These are phyloP conservation scores for Pleomassaria siparia DNA, from an alignment of 2,329 filamentous ascomycete species.

Conservation along the genomic window DNA sequence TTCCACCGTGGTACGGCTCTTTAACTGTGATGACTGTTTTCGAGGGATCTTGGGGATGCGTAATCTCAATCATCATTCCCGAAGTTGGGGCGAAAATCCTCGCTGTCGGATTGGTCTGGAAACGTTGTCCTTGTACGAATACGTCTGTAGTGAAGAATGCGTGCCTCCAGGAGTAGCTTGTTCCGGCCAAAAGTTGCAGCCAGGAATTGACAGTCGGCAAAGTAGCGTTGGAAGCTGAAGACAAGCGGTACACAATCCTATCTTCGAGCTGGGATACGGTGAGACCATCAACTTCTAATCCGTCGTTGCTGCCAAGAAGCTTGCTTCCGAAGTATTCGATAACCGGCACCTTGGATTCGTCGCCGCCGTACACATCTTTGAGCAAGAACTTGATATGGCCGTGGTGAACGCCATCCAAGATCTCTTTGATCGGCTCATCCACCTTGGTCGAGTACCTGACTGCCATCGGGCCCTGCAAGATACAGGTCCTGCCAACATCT, in stretches of 20 bases:
- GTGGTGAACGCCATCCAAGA: conserved; percentile 86
- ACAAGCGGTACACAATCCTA: conserved; percentile 83
- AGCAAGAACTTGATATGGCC: conserved; percentile 81
- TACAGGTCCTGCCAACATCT: conserved; percentile 94
- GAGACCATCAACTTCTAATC: conserved; percentile 75
- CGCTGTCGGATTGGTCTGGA: conserved; percentile 94
- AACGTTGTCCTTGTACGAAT: conserved; percentile 92
- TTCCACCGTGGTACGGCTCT: conserved; percentile 83
- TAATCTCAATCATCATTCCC: conserved; percentile 87
- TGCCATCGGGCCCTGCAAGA: conserved; percentile 91
- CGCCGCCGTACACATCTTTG: conserved; percentile 74
- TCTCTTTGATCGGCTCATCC: conserved; percentile 93
- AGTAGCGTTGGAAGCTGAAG: conserved; percentile 69
- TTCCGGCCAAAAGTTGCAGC: conserved; percentile 84
- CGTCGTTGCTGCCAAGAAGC: conserved; percentile 69
- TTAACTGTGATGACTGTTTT: conserved; percentile 85
- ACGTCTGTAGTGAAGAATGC: conserved; percentile 93
- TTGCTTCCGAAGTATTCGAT: conserved; percentile 97
- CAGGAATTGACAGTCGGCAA: conserved; percentile 81
- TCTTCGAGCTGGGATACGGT: conserved; percentile 76
- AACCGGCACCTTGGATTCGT: conserved; percentile 74
- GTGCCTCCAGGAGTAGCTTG: conserved; percentile 87
- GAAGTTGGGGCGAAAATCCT: conserved; percentile 84
- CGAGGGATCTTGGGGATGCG: conserved; percentile 74
- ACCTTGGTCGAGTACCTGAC: conserved; percentile 86